Percentiles rank a stretch among this genome's conserved stretches.
Evolutionary conservation across 106 monocot genomes (phyloP).

Genomic region (Dioscorea zingiberensis): DNA sequence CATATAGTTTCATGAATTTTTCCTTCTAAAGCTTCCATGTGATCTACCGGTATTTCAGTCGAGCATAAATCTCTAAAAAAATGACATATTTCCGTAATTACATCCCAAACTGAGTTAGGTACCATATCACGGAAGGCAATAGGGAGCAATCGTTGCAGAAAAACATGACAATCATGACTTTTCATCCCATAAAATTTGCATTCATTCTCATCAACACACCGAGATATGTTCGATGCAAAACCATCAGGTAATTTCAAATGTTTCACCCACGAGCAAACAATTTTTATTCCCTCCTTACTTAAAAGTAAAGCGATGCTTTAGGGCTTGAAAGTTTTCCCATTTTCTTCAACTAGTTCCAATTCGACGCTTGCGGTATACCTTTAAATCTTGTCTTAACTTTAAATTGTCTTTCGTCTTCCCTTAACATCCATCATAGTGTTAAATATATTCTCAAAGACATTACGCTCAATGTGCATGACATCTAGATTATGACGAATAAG

Average conservation of each 20-base stretch:
- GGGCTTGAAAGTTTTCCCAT: background rate
- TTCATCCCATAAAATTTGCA: background rate
- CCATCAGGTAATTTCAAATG: background rate
- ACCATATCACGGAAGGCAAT: background rate
- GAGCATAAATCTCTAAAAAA: too few species aligned
- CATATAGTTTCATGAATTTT: too few species aligned
- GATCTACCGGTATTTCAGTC: too few species aligned
- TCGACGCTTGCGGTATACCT: background rate
- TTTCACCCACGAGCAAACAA: background rate
- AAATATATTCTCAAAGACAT: conserved; percentile 6
- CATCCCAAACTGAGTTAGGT: background rate
- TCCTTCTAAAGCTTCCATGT: too few species aligned
- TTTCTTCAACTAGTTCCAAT: background rate
- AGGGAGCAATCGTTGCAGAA: background rate
- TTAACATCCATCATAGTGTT: conserved; percentile 2
- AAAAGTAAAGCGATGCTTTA: background rate
- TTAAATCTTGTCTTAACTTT: background rate
- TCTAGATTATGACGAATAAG: conserved; percentile 1
- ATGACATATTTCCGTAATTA: too few species aligned
- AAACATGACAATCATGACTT: background rate
- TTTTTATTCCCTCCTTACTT: background rate
- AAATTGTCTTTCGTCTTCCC: conserved; percentile 8
- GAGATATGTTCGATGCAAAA: background rate
- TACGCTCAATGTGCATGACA: conserved; percentile 17
- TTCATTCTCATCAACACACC: background rate